A percentile compares a stretch with the other conserved stretches of the same genome.
phyloP scores from a whole-genome alignment of 441 rosid genomes.

The Bruguiera hainesii region DNA sequence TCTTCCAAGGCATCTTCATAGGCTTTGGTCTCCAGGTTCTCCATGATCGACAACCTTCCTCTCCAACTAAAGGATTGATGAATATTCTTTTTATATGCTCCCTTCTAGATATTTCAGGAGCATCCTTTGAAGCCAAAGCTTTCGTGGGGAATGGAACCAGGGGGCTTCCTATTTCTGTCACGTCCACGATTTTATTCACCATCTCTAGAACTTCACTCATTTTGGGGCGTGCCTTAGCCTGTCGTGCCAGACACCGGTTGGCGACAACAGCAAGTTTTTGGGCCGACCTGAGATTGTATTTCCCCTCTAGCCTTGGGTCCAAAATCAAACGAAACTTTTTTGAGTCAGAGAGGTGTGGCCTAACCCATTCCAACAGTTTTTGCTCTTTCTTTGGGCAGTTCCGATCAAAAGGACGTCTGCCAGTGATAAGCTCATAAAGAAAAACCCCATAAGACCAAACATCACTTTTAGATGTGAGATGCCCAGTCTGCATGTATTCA shows the following conservation, averaged over 20 bases:
- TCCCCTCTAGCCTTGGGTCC: constrained; percentile 71
- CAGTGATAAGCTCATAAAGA: constrained; percentile 87
- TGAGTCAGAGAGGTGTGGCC: constrained; percentile 57
- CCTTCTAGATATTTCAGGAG: not conserved
- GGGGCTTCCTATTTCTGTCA: constrained; percentile 29
- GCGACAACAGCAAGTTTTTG: constrained; percentile 68
- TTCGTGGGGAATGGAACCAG: not conserved
- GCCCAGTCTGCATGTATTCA: constrained; percentile 82
- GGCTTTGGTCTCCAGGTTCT: not conserved
- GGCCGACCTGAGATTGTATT: constrained; percentile 47
- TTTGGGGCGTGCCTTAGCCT: constrained; percentile 74
- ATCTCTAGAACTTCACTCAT: constrained; percentile 90
- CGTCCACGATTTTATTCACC: constrained; percentile 51
- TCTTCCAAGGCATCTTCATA: not conserved
- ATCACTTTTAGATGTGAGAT: constrained; percentile 80
- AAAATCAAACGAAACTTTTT: constrained; percentile 52
- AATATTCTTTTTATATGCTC: not conserved
- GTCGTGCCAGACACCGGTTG: constrained; percentile 63
- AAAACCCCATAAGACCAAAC: constrained; percentile 97
- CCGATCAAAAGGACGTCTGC: constrained; percentile 72
- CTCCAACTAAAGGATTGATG: not conserved
- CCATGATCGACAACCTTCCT: not conserved
- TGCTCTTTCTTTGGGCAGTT: constrained; percentile 80
- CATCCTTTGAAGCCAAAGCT: not conserved
- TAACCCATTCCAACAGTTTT: constrained; percentile 89